A percentile compares a stretch with the other conserved stretches of the same genome.
These are phyloP conservation scores for Angophora floribunda DNA, from an alignment of 345 rosid genomes.

Conservation along the genomic window DNA sequence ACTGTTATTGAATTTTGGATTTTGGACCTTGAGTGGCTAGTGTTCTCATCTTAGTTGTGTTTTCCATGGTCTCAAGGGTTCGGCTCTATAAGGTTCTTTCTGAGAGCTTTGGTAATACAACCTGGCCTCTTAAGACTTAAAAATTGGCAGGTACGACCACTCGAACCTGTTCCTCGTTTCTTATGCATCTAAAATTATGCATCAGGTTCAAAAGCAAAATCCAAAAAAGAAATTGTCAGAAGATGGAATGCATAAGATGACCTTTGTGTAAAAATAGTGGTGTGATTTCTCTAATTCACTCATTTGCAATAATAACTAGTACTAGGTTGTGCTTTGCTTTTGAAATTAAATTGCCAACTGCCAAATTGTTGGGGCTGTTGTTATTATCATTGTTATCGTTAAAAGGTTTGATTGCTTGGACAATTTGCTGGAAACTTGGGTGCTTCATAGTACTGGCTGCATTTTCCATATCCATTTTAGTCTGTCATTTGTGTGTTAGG, in stretches of 20 bases:
- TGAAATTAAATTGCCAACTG: too few species aligned
- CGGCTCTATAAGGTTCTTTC: background rate
- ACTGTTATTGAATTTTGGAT: background rate
- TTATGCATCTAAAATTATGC: background rate
- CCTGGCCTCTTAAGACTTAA: background rate
- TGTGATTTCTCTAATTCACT: background rate
- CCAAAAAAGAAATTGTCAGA: too few species aligned
- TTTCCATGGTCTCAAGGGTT: background rate
- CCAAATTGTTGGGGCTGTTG: too few species aligned
- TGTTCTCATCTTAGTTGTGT: background rate
- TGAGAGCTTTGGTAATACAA: background rate
- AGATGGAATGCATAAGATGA: background rate
- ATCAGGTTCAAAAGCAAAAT: background rate
- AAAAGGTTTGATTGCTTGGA: too few species aligned
- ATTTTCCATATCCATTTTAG: too few species aligned
- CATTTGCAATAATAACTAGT: background rate
- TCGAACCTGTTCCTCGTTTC: background rate
- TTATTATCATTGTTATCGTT: too few species aligned
- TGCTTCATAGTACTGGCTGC: too few species aligned
- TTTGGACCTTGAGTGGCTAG: background rate
- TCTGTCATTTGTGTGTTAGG: too few species aligned
- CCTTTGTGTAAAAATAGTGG: background rate
- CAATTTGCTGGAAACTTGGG: too few species aligned
- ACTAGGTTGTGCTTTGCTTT: background rate
- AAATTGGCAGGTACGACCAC: background rate